These are phyloP conservation scores for Saururus chinensis DNA, from an alignment of 164 flowering plant genomes.

Conservation along the genomic window DNA sequence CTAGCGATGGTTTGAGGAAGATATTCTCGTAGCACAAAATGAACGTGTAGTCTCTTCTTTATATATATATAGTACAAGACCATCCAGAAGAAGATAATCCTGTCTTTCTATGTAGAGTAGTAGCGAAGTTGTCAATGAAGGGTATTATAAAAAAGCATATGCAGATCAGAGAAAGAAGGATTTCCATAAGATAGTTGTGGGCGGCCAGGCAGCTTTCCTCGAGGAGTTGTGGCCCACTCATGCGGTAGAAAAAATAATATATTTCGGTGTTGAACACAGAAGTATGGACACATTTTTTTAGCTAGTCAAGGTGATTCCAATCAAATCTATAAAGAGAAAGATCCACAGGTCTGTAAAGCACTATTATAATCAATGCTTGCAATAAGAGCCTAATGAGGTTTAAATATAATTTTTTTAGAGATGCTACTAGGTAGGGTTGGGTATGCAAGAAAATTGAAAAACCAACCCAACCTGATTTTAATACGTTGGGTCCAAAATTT, in stretches of 20 bases:
- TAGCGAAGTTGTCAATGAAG: not conserved
- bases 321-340: slow-evolving; percentile 19
- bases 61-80: not conserved
- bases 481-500: too few species aligned
- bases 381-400: not conserved
- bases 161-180: not conserved
- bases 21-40: not conserved
- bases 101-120: not conserved
- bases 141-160: slow-evolving; percentile 5
- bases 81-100: not conserved
- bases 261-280: too few species aligned
- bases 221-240: too few species aligned
- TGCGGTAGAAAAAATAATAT: too few species aligned
- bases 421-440: too few species aligned
- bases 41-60: not conserved
- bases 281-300: too few species aligned
- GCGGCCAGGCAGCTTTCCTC: too few species aligned
- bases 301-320: slow-evolving; percentile 7
- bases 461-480: too few species aligned
- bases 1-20: not conserved
- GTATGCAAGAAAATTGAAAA: too few species aligned
- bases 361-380: not conserved
- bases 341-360: not conserved
- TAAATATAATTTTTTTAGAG: too few species aligned
- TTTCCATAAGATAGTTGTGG: too few species aligned